Base-by-base conservation (phyloP, 257 asterid species). In the Voacanga thouarsii region DNA sequence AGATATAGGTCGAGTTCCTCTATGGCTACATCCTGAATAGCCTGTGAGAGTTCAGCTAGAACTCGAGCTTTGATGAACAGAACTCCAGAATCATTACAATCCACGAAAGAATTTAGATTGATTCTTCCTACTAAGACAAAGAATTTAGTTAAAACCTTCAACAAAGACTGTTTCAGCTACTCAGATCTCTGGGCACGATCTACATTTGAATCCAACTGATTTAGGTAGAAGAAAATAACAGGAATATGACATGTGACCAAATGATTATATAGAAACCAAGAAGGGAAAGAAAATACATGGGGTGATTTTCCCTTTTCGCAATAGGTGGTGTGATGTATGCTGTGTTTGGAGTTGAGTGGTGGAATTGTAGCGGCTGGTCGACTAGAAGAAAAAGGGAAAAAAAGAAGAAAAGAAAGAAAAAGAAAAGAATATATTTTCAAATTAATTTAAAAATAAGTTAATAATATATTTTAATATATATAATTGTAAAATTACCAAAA, bases 51-150 rank as follows among this genome's bases (percentile, higher is more conserved):
- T 2, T 67, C 59, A 61, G 84, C 76, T 19, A 47, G 75, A 30
- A 78, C 84, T 33, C 33, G 81, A 57, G 85, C 82, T 45, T 84
- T 90, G 12, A 84, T 30, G 19, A 47, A 81, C 61, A 72, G 72
- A 4, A 75, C 86, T 12, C 92, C 92, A 3, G 65, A 75, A 57
- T 88, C 90, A 37, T 81, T 64, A 64, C 92, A 88, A 44, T 84
- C 84, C 15, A 88, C 16, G 18, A 71, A 74, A 51, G 47, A 57
- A 12, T 55, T 77, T 23, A 68, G 64, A 10, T 15, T 33, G 28
- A 84, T 61, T 6, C 79, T 75, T 61, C 90, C 90, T 0, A 87
- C 87, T 47, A 86, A 39, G 7, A 88, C 89, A 49, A 80, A 86
- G 53, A 75, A 88, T 26, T 26, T 41, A 16, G 78, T 77, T 37